These are phyloP conservation scores for Talaromyces rugulosus DNA, from an alignment of 2,329 filamentous ascomycete genomes.

Conservation along the genomic window DNA sequence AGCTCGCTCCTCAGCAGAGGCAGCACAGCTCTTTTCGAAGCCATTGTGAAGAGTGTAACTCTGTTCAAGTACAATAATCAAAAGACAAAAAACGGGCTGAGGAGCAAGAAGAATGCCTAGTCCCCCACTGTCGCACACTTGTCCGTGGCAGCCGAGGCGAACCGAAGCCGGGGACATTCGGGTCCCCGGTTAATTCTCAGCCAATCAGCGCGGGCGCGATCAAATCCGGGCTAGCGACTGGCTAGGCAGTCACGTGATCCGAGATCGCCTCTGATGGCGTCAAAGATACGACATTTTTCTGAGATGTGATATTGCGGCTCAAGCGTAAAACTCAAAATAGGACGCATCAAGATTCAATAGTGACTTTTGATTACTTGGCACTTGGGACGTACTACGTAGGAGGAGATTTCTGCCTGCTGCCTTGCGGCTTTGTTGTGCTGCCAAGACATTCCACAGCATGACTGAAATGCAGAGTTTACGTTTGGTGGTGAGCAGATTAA, in stretches of 20 bases:
- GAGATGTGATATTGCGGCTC: background rate
- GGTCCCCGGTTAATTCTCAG: background rate
- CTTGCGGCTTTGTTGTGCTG: background rate
- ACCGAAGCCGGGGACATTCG: background rate
- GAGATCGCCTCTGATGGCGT: background rate
- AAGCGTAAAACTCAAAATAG: background rate
- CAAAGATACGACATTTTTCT: background rate
- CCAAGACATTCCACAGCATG: background rate
- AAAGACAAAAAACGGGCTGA: background rate
- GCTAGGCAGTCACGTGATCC: background rate
- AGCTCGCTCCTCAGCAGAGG: slow-evolving; percentile 41
- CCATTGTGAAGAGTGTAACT: slow-evolving; percentile 24
- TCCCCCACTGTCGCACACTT: background rate
- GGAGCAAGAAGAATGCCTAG: background rate
- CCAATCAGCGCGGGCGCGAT: background rate
- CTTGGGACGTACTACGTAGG: background rate
- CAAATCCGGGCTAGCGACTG: background rate
- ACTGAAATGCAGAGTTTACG: background rate
- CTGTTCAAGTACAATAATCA: background rate
- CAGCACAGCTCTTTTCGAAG: slow-evolving; percentile 36
- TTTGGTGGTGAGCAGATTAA: background rate
- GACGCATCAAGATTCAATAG: too few species aligned
- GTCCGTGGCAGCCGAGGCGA: background rate
- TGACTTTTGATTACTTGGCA: too few species aligned
- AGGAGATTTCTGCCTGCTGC: background rate